phyloP scores from a whole-genome alignment of 345 rosid genomes.

The Hibiscus syriacus region DNA sequence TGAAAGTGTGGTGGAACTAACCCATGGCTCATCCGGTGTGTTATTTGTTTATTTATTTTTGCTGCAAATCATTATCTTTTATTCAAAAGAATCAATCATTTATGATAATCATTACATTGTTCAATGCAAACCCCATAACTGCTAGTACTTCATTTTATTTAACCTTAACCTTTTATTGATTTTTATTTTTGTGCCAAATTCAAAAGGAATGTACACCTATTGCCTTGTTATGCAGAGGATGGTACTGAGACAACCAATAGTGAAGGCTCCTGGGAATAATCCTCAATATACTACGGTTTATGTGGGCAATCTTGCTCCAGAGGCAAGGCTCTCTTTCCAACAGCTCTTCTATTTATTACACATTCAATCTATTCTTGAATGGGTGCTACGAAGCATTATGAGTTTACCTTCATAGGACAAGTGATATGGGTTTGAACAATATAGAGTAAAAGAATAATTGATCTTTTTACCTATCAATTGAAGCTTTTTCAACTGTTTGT shows the following conservation, averaged over 20 bases:
- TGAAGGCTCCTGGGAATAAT: slow-evolving; percentile 90
- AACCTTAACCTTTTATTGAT: neutral
- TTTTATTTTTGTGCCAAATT: neutral
- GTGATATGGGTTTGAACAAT: neutral
- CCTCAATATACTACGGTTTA: slow-evolving; percentile 92
- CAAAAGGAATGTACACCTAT: slow-evolving; percentile 2
- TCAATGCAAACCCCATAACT: neutral
- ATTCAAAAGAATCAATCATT: neutral
- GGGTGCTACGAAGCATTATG: neutral
- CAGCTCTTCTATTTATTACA: neutral
- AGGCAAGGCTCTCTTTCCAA: slow-evolving; percentile 35
- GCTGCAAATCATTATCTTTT: neutral
- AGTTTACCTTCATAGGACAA: neutral
- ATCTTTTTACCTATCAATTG: neutral
- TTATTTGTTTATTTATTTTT: too few species aligned
- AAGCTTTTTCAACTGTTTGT: neutral
- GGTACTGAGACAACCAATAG: slow-evolving; percentile 64
- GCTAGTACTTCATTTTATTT: neutral
- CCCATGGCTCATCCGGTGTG: slow-evolving; percentile 81
- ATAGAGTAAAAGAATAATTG: neutral
- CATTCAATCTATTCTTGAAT: neutral
- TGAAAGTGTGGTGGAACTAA: slow-evolving; percentile 80
- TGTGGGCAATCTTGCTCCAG: slow-evolving; percentile 91
- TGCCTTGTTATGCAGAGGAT: slow-evolving; percentile 52
- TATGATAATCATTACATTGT: neutral